Base-by-base conservation (phyloP, 345 rosid genomes). In the Ailanthus altissimus region DNA sequence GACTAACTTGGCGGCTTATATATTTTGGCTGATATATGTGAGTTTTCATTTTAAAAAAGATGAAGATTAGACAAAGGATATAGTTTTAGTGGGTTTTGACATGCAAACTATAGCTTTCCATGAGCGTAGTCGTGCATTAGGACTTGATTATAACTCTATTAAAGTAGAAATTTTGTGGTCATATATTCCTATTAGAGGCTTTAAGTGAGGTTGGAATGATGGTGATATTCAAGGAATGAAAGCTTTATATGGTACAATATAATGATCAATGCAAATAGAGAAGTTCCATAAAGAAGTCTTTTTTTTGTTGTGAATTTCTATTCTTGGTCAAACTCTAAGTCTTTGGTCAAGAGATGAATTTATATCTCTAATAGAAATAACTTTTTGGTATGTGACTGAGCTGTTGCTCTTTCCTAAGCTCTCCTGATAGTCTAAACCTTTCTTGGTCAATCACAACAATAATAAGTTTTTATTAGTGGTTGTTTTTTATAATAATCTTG, bases 91-190 rank as follows among this genome's bases (percentile, higher is more conserved):
- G 21, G 56, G 46, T 13, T 3, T 42, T 23, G 57, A 78, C 23
- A 23, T 78, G 20, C 65, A 28, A 10, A 50, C 76, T 0, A 36
- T 72, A 8, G 72, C 49, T 5, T 45, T 78, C 36, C 81, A 78
- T 78, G 81, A 78, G 43, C 65, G 70, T 11, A 76, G 80, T 0
- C 80, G 62, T 32, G 51, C 38, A 16, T 6, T 62, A 12, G 78
- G 68, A 5, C 63, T 74, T 18, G 2, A 0, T 5, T 58, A 74
- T 2, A 18, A 32, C 51, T 7, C 53, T 8, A 54, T 42, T 9
- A 1, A 32, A 20, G 47, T 38, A 0, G 82, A 75, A 5, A 58
- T 67, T 36, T 74, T 74, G 82, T 74, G 6, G n/a, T 23, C 78
- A 8, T 0, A 0, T 0, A 16, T 23, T 4, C 0, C 0, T 0